Base-by-base conservation (phyloP, 176 grass and related monocot species). In the Ensete ventricosum region DNA sequence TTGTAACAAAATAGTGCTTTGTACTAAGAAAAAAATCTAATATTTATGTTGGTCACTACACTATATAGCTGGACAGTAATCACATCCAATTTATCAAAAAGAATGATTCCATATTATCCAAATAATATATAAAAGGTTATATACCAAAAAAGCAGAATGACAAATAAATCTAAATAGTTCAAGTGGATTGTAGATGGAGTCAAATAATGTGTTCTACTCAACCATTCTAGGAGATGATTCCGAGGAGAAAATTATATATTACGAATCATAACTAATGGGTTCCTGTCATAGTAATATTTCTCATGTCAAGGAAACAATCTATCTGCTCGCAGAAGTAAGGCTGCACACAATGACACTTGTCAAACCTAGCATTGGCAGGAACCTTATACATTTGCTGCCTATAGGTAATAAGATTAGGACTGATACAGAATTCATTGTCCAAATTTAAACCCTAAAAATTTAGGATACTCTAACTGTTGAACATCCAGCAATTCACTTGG, bases 1-100 rank as follows among this genome's bases (percentile, higher is more conserved):
- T 68, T 68, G 19, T 6, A 20, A 21, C 14, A 22, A 62, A 62
- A 62, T 6, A 5, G 1, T 14, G 51, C 12, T 72, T 54, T 27
- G 9, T 74, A 55, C 53, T 12, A 27, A 51, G 8, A 20, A 70
- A 70, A 70, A 19, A 27, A 26, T 60, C 55, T 75, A 69, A 23
- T 72, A 14, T 76, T 64, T 64, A 73, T 80, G 29, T 13, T 63
- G 54, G 75, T 34, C 74, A 75, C 4, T 43, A 43, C 34, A 43
- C 4, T 43, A 82, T 2, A 43, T 9, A 50, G 20, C 9, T n/a
- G 43, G 19, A 14, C 9, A 49, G 5, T 20, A 70, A 9, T 20
- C 4, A 5, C 17, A 49, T n/a, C 34, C 34, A 50, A 51, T 50
- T 20, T 50, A 21, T 11, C 8, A 70, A 65, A 26, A 21, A 65